Base-by-base conservation (phyloP, 495 filamentous ascomycete species). In the Penicillium ochrochloron region DNA sequence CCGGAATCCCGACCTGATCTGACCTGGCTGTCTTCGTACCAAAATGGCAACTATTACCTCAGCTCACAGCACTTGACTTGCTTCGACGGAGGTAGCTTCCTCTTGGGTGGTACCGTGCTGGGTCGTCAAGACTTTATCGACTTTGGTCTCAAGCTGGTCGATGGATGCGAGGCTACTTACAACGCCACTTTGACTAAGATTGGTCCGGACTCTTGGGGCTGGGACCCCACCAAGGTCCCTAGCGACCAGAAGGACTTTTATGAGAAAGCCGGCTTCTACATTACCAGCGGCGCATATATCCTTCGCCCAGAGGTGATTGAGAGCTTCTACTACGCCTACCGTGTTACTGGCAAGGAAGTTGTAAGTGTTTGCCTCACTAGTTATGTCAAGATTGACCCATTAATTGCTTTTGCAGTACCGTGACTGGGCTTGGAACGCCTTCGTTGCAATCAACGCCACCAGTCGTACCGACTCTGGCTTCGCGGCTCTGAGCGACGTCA, bases 301-400 rank as follows among this genome's bases (percentile, higher is more conserved):
- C 82, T 97, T 41, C 84, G 93, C 0, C 93, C 93, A 2, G 93
- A 97, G 72, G 91, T 93, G 2, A 83, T 96, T 21, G 93, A 97
- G 76, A 91, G 88, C 65, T 90, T 89, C 74, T 97, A 96, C 82
- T 94, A 97, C 70, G 92, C 92, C 0, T 95, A 90, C 75, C 85
- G 91, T 17, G 81, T 89, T 10, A 96, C 93, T 3, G 89, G 89
- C 17, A 83, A 93, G 15, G 67, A 72, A 42, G 75, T 76, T 31
- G 75, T 85, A 74, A 65, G 72, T 65, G 21, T 21, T 37, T 3
- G 15, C 17, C 21, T 15, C 8, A 21, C 59, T 17, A 5, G 37
- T 39, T 39, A 21, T 33, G 5, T 9, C 34, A 23, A 42, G 3
- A n/a, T 1, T 17, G 1, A 7, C 25, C 1, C 37, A 29, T 61